Evolutionary conservation across 345 rosid genomes (phyloP).

Genomic region (Populus euphratica): DNA sequence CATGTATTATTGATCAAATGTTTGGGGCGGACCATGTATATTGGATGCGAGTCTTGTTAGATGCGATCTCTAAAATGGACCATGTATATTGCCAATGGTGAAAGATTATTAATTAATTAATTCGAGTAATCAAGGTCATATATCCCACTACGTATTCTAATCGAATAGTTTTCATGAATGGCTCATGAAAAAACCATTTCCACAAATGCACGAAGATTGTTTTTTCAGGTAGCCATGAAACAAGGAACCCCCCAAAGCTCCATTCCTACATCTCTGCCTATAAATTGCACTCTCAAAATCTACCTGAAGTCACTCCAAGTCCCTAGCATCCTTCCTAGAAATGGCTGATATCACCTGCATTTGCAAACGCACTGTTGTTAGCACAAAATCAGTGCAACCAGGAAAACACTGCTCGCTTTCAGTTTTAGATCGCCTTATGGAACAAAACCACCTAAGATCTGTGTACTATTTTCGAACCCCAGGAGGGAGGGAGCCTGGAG

Average conservation of each 20-base stretch:
- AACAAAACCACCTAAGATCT: slow-evolving; percentile 43
- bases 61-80: too few relatives aligned
- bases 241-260: neutral
- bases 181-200: slow-evolving; percentile 24
- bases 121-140: too few relatives aligned
- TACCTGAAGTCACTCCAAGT: neutral
- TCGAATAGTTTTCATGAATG: neutral
- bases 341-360: slow-evolving; percentile 35
- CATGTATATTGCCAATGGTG: too few relatives aligned
- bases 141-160: neutral
- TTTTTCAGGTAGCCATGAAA: slow-evolving; percentile 16
- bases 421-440: slow-evolving; percentile 63
- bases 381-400: slow-evolving; percentile 53
- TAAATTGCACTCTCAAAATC: neutral
- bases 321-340: neutral
- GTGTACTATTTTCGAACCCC: slow-evolving; percentile 52
- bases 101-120: too few relatives aligned
- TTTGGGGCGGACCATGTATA: too few relatives aligned
- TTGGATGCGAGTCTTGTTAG: too few relatives aligned
- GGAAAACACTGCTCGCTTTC: slow-evolving; percentile 39
- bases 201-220: slow-evolving; percentile 6
- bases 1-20: too few relatives aligned
- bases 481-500: slow-evolving; percentile 29
- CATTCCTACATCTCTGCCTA: neutral
- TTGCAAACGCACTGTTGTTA: slow-evolving; percentile 67